Conservation (phyloP, 2,329 filamentous ascomycete species). For the Cordyceps tenuipes region DNA sequence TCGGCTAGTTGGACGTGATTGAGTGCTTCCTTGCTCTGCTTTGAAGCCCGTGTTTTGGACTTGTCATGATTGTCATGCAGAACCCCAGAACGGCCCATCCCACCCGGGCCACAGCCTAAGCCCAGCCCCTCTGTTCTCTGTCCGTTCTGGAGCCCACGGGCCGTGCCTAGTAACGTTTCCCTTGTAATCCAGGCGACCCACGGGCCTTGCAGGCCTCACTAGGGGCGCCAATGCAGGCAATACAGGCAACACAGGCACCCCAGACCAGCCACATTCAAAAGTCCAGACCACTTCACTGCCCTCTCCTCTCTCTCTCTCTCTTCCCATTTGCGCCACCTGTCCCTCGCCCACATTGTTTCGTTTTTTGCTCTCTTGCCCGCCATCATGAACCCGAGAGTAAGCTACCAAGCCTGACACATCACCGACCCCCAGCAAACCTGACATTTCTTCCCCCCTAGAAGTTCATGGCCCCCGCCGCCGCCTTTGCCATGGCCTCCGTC, state of each 20-base stretch:
- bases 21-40: too few species aligned
- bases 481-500: constrained; percentile 45
- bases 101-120: too few species aligned
- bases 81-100: neutral
- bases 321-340: neutral
- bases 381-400: neutral
- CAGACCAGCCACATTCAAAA: constrained; percentile 4
- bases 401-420: neutral
- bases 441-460: constrained; percentile 22
- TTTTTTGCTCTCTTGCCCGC: too few species aligned
- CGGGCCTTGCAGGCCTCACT: too few species aligned
- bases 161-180: neutral
- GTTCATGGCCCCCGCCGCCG: constrained; percentile 41
- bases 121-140: neutral
- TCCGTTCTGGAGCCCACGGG: neutral
- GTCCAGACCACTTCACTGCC: constrained; percentile 11
- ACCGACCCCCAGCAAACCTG: neutral
- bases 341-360: too few species aligned
- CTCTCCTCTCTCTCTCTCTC: constrained; percentile 1
- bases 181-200: too few species aligned
- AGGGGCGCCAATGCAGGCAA: too few species aligned
- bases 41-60: too few species aligned
- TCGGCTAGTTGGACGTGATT: too few species aligned
- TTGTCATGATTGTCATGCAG: too few species aligned
- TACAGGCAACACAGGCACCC: too few species aligned